A percentile compares a stretch with the other conserved stretches of the same genome.
Conservation (phyloP, 2,329 filamentous ascomycete genomes). For the Aspergillus sp. region DNA sequence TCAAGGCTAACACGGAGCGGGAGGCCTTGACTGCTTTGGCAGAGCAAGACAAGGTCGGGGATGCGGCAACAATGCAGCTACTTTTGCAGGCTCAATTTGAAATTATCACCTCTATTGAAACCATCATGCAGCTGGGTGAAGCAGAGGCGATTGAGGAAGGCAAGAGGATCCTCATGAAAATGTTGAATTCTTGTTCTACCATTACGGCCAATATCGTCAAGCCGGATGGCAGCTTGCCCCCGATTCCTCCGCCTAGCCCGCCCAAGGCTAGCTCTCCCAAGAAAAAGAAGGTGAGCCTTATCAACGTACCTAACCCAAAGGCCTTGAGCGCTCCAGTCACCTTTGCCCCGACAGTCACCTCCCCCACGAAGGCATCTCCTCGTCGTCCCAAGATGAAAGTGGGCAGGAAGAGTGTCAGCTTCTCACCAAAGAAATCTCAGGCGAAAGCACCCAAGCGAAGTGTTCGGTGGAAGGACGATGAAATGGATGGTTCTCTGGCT, state of each 20-base stretch:
- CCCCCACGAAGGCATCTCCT: constrained; percentile 72
- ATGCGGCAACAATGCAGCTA: constrained; percentile 71
- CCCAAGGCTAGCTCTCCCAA: constrained; percentile 66
- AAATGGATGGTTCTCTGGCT: constrained; percentile 73
- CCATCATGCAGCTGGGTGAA: constrained; percentile 75
- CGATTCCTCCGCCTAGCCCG: constrained; percentile 59
- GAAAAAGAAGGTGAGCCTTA: constrained; percentile 47
- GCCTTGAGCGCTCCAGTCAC: constrained; percentile 21
- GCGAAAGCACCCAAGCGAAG: constrained; percentile 64
- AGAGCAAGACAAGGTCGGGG: constrained; percentile 76
- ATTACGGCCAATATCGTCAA: constrained; percentile 81
- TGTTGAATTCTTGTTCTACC: constrained; percentile 68
- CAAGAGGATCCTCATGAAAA: constrained; percentile 65
- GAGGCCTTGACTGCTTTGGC: constrained; percentile 71
- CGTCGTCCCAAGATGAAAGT: constrained; percentile 61
- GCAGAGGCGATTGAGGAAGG: constrained; percentile 75
- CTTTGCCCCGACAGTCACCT: constrained; percentile 37
- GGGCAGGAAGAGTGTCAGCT: constrained; percentile 66
- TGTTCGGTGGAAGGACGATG: constrained; percentile 90
- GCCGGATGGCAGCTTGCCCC: constrained; percentile 63
- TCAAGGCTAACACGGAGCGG: constrained; percentile 74
- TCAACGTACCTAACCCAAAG: constrained; percentile 22
- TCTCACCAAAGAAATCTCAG: constrained; percentile 65
- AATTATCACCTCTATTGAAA: constrained; percentile 73
- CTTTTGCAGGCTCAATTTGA: constrained; percentile 89